Evolutionary conservation across 768 basidiomycete genomes (phyloP), one percentile per base, ranked within the genome.

Genomic region (Pulveroboletus ravenelii): DNA sequence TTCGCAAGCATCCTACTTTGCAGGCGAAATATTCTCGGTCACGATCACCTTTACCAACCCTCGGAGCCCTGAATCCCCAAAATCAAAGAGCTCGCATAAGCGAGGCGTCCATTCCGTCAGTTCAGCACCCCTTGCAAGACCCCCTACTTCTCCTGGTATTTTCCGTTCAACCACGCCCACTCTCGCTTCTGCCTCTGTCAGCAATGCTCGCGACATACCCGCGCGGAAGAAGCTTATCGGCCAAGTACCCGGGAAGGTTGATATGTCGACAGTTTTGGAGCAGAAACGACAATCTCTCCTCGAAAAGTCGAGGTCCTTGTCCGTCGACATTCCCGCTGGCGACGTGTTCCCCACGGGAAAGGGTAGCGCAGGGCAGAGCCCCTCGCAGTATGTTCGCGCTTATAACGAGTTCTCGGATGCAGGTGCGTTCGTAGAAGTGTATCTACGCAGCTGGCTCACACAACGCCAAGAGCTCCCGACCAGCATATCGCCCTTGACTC

Each of bases 31-130:
- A 0, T 91, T 95, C 69, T 75, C 83, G 3, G 90, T 89, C 12
- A 86, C 82, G 4, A 83, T 97, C 57, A 87, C 88, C 0, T 92
- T 96, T 68, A 85, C 87, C 44, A 96, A 95, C 65, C 85, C 83
- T 5, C 81, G 81, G 25, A 75, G 82, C 0, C 75, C 81, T 5
- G 64, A 74, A 41, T 59, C 70, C 0, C 72, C 68, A 12, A 67
- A 55, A 56, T 57, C 43, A 54, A 73, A 50, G 36, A 64, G 66
- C 54, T 58, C 75, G 0, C 87, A 92, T 63, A 85, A 77, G 63
- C 81, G 89, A 8, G 80, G 80, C 10, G 82, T 81, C 0, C 89
- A 92, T 64, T 90, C 88, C 0, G 83, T 92, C 60, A 89, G 87
- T 61, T 87, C 87, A 45, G 90, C 86, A 1, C 88, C 88, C 0